These are phyloP conservation scores for Phoma sp. DNA, from an alignment of 2,329 filamentous ascomycete genomes.

Conservation along the genomic window DNA sequence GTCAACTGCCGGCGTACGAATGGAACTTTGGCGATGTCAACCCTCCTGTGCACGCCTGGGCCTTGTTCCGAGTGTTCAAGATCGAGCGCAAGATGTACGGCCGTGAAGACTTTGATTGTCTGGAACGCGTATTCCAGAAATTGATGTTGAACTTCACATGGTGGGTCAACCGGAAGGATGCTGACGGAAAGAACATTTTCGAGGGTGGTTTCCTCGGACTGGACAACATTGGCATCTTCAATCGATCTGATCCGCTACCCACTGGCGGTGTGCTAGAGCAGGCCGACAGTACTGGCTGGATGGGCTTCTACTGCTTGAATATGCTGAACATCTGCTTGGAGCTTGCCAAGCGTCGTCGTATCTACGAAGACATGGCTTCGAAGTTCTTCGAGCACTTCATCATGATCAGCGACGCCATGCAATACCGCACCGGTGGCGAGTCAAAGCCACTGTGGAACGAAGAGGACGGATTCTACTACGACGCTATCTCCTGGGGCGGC, in stretches of 20 bases:
- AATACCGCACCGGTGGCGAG: conserved; percentile 68
- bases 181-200: conserved; percentile 94
- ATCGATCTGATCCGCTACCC: conserved; percentile 90
- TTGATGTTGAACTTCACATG: conserved; percentile 95
- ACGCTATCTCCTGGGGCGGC: conserved; percentile 94
- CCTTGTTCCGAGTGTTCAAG: conserved; percentile 94
- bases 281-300: conserved; percentile 97
- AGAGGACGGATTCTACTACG: conserved; percentile 96
- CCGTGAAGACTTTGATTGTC: conserved; percentile 89
- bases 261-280: conserved; percentile 94
- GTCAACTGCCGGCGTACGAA: conserved; percentile 89
- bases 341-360: conserved; percentile 91
- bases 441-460: conserved; percentile 95
- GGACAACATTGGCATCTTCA: conserved; percentile 98
- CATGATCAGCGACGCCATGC: conserved; percentile 96
- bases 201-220: conserved; percentile 94
- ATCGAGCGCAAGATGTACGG: conserved; percentile 98
- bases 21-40: conserved; percentile 99
- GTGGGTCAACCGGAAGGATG: conserved; percentile 98
- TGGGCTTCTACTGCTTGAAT: conserved; percentile 95
- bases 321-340: conserved; percentile 98
- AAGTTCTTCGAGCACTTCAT: conserved; percentile 99
- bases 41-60: conserved; percentile 94
- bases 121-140: conserved; percentile 97
- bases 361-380: conserved; percentile 94